Evolutionary conservation across 2,329 filamentous ascomycete genomes (phyloP), one percentile per base, ranked within the genome.

Genomic region (Hypoxylon sp.): DNA sequence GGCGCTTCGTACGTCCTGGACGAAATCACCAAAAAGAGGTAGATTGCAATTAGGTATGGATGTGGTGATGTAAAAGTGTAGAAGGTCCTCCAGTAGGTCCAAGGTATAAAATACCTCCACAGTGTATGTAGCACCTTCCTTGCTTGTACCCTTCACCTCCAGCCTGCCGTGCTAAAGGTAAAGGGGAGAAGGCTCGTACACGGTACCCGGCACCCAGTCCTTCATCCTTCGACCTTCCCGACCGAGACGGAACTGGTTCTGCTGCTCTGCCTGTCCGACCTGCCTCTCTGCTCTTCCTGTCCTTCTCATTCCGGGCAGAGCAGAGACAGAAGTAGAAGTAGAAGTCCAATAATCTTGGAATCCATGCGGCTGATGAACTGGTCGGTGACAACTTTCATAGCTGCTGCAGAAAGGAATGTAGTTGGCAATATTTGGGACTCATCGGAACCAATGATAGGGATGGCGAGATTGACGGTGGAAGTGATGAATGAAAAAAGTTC

Each of bases 301-400:
- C 20, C 51, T 46, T 43, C 54, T 30, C 15, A 19, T 19, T 19
- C 34, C 28, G 53, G 48, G 51, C 26, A n/a, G n/a, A n/a, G n/a
- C n/a, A n/a, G n/a, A n/a, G n/a, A n/a, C n/a, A n/a, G n/a, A n/a
- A 15, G 13, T 37, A 37, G 3, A 32, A 13, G 32, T 37, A 37
- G n/a, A n/a, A n/a, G n/a, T n/a, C n/a, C n/a, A n/a, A n/a, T n/a
- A n/a, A n/a, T n/a, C 15, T n/a, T 13, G 13, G 15, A 37, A 13
- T 59, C 53, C 53, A 59, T 68, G 62, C 62, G 62, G 65, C 65
- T 65, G 65, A 68, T 65, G 44, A 13, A 56, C 52, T 52, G 22
- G 57, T 46, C 30, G 39, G 41, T n/a, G n/a, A n/a, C 11, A 56
- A 22, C 43, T 56, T 53, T 39, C 44, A 34, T 52, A 56, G n/a